These are phyloP conservation scores for Volutella citrinella DNA, from an alignment of 2,329 filamentous ascomycete genomes.

Conservation along the genomic window DNA sequence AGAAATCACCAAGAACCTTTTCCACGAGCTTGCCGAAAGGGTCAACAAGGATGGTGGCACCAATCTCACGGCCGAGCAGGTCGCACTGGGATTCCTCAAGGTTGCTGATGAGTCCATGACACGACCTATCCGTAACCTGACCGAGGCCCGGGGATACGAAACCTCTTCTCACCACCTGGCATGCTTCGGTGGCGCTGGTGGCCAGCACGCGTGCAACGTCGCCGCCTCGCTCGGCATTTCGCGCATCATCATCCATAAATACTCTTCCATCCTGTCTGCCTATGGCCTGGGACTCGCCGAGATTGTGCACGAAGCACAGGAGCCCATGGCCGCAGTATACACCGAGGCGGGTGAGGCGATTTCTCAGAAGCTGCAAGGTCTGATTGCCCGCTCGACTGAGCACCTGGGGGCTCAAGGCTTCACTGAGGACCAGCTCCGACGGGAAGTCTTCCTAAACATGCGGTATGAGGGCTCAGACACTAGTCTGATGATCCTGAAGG, in stretches of 20 bases:
- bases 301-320: slow-evolving; percentile 32
- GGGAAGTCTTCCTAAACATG: slow-evolving; percentile 42
- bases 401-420: no score
- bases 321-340: no score
- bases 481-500: slow-evolving; percentile 39
- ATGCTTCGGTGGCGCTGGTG: slow-evolving; percentile 86
- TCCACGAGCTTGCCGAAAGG: slow-evolving; percentile 70
- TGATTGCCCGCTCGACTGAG: no score
- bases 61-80: no score
- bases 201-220: slow-evolving; percentile 85
- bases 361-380: no score
- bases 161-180: slow-evolving; percentile 82
- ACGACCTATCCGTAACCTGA: slow-evolving; percentile 80
- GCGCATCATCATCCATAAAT: slow-evolving; percentile 53
- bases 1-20: slow-evolving; percentile 68
- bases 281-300: slow-evolving; percentile 51
- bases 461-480: slow-evolving; percentile 41
- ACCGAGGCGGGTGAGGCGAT: no score
- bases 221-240: slow-evolving; percentile 77
- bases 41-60: slow-evolving; percentile 75
- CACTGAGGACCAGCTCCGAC: no score
- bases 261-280: slow-evolving; percentile 41
- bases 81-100: slow-evolving; percentile 70
- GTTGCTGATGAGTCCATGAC: slow-evolving; percentile 93
- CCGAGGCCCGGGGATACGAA: slow-evolving; percentile 86